Conservation (phyloP, 1,139 yeast species). For the Suzukiozyma palmioleophila region DNA sequence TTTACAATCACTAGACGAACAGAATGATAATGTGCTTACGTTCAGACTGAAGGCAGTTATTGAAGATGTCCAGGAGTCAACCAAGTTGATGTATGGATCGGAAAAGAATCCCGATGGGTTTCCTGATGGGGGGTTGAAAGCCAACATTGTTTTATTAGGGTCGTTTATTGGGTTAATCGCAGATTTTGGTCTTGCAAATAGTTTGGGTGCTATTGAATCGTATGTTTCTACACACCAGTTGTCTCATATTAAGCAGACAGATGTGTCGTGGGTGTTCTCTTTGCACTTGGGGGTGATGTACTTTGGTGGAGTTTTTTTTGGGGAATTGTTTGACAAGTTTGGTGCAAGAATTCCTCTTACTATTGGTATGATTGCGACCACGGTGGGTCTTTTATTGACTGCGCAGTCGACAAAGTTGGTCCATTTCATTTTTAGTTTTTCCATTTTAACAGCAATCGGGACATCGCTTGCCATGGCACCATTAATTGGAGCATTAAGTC, state of each 20-base stretch:
- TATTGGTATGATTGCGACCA: constrained; percentile 41
- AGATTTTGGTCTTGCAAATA: constrained; percentile 60
- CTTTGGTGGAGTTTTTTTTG: constrained; percentile 55
- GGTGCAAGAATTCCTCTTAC: constrained; percentile 49
- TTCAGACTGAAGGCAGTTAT: not conserved
- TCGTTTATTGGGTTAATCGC: constrained; percentile 54
- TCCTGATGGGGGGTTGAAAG: constrained; percentile 62
- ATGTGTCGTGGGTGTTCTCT: constrained; percentile 63
- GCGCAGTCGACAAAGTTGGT: constrained; percentile 49
- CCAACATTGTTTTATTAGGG: constrained; percentile 59
- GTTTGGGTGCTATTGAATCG: constrained; percentile 59
- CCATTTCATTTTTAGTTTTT: constrained; percentile 58
- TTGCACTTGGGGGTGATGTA: constrained; percentile 52
- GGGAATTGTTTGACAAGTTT: constrained; percentile 54
- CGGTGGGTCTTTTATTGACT: constrained; percentile 47
- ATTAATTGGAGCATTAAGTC: constrained; percentile 54
- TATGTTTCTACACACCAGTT: constrained; percentile 52
- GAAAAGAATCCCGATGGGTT: constrained; percentile 27
- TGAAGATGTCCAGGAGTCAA: constrained; percentile 5
- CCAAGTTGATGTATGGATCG: constrained; percentile 19
- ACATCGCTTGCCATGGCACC: constrained; percentile 57
- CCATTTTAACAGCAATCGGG: constrained; percentile 54
- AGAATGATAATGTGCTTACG: not conserved
- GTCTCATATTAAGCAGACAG: constrained; percentile 32
- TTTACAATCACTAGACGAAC: not conserved